A percentile compares a stretch with the other conserved stretches of the same genome.
These are phyloP conservation scores for Epichloe bromicola DNA, from an alignment of 2,329 filamentous ascomycete genomes.

Conservation along the genomic window DNA sequence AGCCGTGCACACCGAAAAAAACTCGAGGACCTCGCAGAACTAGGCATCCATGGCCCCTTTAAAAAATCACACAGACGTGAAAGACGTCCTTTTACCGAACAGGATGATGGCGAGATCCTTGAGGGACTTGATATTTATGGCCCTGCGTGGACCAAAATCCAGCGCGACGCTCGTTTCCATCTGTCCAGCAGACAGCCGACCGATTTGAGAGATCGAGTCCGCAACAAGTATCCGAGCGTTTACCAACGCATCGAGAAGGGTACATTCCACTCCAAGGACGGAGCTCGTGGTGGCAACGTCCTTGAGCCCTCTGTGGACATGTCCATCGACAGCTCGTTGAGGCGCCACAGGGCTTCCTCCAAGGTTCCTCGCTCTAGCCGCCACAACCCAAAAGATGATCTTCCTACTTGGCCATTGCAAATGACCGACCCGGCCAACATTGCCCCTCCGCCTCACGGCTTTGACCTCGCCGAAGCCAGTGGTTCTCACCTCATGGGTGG, in stretches of 20 bases:
- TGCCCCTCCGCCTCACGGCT: constrained; percentile 14
- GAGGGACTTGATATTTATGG: constrained; percentile 47
- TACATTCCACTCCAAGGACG: constrained; percentile 31
- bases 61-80: constrained; percentile 46
- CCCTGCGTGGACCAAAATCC: constrained; percentile 53
- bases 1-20: constrained; percentile 44
- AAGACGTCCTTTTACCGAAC: constrained; percentile 46
- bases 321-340: constrained; percentile 33
- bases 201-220: constrained; percentile 48
- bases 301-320: constrained; percentile 40
- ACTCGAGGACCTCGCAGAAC: constrained; percentile 38
- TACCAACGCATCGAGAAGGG: constrained; percentile 45
- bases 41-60: constrained; percentile 50
- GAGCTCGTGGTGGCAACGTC: constrained; percentile 25
- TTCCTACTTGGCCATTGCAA: constrained; percentile 29
- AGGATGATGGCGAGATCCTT: constrained; percentile 50
- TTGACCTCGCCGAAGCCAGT: constrained; percentile 32
- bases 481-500: constrained; percentile 29
- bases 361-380: constrained; percentile 28
- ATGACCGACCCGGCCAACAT: constrained; percentile 19
- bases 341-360: constrained; percentile 23
- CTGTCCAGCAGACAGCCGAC: constrained; percentile 48
- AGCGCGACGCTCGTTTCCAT: constrained; percentile 44
- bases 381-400: constrained; percentile 33
- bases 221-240: constrained; percentile 49